A percentile compares a stretch with the other conserved stretches of the same genome.
These are phyloP conservation scores for Talaromyces marneffei DNA, from an alignment of 2,329 filamentous ascomycete species.

Conservation along the genomic window DNA sequence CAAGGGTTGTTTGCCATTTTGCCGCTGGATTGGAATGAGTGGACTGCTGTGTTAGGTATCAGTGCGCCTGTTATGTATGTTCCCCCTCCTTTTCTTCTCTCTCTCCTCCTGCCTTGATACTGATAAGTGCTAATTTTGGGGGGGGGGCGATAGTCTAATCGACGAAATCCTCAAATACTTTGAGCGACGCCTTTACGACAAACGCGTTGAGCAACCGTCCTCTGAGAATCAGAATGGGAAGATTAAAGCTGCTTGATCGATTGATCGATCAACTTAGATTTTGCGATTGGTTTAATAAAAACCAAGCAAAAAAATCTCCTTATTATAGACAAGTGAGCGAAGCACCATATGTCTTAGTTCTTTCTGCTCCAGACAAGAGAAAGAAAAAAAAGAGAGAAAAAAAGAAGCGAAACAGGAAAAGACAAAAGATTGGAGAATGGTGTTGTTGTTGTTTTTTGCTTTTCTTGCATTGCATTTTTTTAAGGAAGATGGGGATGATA, in stretches of 20 bases:
- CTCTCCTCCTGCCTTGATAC: neutral
- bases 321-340: neutral
- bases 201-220: slow-evolving; percentile 11
- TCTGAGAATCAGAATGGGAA: slow-evolving; percentile 16
- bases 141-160: slow-evolving; percentile 53
- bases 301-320: too few relatives aligned
- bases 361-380: too few relatives aligned
- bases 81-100: neutral
- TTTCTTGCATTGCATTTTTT: too few relatives aligned
- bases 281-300: neutral
- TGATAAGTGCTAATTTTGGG: slow-evolving; percentile 21
- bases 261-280: too few relatives aligned
- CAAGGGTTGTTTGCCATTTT: slow-evolving; percentile 87
- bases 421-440: too few relatives aligned
- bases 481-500: too few relatives aligned
- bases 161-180: slow-evolving; percentile 77
- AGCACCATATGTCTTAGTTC: too few relatives aligned
- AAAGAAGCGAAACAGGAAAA: too few relatives aligned
- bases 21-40: slow-evolving; percentile 78
- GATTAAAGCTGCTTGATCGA: slow-evolving; percentile 31
- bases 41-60: slow-evolving; percentile 83
- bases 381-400: too few relatives aligned
- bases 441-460: too few relatives aligned
- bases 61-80: slow-evolving; percentile 90
- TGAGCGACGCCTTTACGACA: slow-evolving; percentile 60